A percentile compares a stretch with the other conserved stretches of the same genome.
Conservation (phyloP, 108 stramenopile species). For the Mayamaea pseudoterrestris region DNA sequence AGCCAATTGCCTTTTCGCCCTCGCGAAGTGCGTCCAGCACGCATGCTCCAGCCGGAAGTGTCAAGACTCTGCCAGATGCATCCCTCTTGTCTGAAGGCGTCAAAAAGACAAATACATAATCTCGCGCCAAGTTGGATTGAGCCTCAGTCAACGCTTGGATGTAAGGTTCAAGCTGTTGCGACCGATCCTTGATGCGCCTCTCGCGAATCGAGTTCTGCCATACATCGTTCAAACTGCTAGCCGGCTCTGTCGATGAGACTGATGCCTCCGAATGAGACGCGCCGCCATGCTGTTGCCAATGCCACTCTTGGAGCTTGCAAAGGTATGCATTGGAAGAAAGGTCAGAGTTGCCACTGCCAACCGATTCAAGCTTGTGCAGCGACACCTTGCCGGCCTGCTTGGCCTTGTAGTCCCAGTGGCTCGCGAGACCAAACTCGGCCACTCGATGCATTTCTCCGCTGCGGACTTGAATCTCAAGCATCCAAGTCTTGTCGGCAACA, state of each 20-base stretch:
- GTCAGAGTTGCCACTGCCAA: background rate
- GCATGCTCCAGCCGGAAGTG: constrained; percentile 60
- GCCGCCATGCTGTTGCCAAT: constrained; percentile 27
- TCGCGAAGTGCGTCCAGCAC: constrained; percentile 63
- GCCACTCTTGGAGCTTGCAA: constrained; percentile 50
- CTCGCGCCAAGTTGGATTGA: constrained; percentile 53
- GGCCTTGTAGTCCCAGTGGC: constrained; percentile 79
- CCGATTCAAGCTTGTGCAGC: constrained; percentile 7
- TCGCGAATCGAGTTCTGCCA: constrained; percentile 25
- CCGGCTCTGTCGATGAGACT: background rate
- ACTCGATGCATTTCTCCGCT: constrained; percentile 79
- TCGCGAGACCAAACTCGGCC: constrained; percentile 75
- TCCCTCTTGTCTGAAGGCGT: constrained; percentile 1
- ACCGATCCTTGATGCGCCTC: constrained; percentile 52
- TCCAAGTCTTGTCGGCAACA: constrained; percentile 46
- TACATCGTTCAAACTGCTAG: background rate
- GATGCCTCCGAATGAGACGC: background rate
- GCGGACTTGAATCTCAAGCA: constrained; percentile 77
- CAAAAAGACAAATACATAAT: constrained; percentile 67
- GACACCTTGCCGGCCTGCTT: background rate
- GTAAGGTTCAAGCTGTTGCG: constrained; percentile 56
- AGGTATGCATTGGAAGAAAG: constrained; percentile 53
- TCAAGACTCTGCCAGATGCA: constrained; percentile 31
- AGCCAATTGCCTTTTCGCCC: constrained; percentile 21
- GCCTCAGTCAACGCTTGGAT: constrained; percentile 57